Percentiles rank a stretch among this genome's conserved stretches.
These are phyloP conservation scores for Fusarium dimerum DNA, from an alignment of 2,329 filamentous ascomycete species.

Conservation along the genomic window DNA sequence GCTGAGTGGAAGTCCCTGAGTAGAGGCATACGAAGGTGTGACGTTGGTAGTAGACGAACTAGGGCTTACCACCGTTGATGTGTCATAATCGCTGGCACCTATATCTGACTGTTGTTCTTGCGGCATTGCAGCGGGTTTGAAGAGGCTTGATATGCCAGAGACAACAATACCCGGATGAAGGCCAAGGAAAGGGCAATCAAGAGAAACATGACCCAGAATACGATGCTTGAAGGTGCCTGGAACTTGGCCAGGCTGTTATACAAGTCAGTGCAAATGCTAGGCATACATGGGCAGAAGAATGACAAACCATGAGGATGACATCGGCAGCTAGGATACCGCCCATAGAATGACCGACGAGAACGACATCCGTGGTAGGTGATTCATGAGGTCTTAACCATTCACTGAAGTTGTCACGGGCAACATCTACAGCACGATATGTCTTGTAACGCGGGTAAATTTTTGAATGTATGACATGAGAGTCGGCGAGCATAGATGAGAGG, in stretches of 20 bases:
- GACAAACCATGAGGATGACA: slow-evolving; percentile 63
- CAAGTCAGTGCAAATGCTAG: background rate
- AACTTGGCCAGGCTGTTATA: slow-evolving; percentile 34
- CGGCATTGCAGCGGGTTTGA: slow-evolving; percentile 49
- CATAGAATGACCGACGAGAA: slow-evolving; percentile 88
- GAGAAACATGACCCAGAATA: slow-evolving; percentile 77
- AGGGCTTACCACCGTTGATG: slow-evolving; percentile 9
- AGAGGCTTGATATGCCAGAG: slow-evolving; percentile 79
- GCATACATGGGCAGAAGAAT: background rate
- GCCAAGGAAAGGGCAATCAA: slow-evolving; percentile 85
- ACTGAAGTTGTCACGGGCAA: slow-evolving; percentile 82
- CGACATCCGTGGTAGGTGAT: slow-evolving; percentile 70
- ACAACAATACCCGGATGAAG: slow-evolving; percentile 85
- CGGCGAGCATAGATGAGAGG: slow-evolving; percentile 64
- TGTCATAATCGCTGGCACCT: background rate
- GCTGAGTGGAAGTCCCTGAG: slow-evolving; percentile 16
- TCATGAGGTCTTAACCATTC: slow-evolving; percentile 80
- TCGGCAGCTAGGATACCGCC: slow-evolving; percentile 83
- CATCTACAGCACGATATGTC: slow-evolving; percentile 69
- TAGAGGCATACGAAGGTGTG: slow-evolving; percentile 17
- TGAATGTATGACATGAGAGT: slow-evolving; percentile 79
- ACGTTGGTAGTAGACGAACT: slow-evolving; percentile 21
- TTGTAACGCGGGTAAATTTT: slow-evolving; percentile 84
- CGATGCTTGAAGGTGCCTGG: slow-evolving; percentile 63
- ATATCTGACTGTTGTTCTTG: slow-evolving; percentile 12